Evolutionary conservation across 306 rosid genomes (phyloP).

Genomic region (Albizia julibrissin): DNA sequence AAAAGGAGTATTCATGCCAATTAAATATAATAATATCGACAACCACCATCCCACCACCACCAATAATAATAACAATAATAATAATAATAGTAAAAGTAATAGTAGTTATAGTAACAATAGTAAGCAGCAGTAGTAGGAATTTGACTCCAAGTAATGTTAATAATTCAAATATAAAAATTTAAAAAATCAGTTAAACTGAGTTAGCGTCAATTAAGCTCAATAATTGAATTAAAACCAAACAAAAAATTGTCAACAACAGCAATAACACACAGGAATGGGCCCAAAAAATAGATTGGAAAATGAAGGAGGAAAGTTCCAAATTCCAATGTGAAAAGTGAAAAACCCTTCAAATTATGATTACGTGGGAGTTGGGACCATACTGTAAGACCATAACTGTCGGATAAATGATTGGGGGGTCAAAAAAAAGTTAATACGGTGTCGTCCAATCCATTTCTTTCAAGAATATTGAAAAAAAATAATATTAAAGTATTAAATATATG

Average conservation of each 20-base stretch:
- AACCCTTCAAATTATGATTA: constrained; percentile 27
- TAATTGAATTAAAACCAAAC: not conserved
- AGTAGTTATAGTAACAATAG: too few relatives aligned
- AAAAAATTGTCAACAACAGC: not conserved
- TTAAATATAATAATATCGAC: too few relatives aligned
- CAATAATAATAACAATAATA: too few relatives aligned
- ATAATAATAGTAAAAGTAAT: too few relatives aligned
- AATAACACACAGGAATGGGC: not conserved
- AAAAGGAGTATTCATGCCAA: not conserved
- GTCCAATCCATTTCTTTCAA: constrained; percentile 14
- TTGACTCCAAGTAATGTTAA: not conserved
- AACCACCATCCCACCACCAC: too few relatives aligned
- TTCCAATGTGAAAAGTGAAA: constrained; percentile 30
- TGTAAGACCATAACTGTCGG: constrained; percentile 29
- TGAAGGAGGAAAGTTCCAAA: constrained; percentile 24
- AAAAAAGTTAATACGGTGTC: constrained; percentile 9
- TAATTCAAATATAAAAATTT: too few relatives aligned
- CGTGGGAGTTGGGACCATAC: constrained; percentile 17
- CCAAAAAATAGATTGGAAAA: not conserved
- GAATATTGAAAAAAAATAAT: not conserved
- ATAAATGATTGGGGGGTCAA: constrained; percentile 33
- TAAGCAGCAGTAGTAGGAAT: too few relatives aligned
- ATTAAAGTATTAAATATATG: too few relatives aligned
- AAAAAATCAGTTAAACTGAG: not conserved
- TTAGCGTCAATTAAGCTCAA: not conserved